phyloP scores from a whole-genome alignment of 2,329 filamentous ascomycete genomes.

The Fusarium sarcochroum region DNA sequence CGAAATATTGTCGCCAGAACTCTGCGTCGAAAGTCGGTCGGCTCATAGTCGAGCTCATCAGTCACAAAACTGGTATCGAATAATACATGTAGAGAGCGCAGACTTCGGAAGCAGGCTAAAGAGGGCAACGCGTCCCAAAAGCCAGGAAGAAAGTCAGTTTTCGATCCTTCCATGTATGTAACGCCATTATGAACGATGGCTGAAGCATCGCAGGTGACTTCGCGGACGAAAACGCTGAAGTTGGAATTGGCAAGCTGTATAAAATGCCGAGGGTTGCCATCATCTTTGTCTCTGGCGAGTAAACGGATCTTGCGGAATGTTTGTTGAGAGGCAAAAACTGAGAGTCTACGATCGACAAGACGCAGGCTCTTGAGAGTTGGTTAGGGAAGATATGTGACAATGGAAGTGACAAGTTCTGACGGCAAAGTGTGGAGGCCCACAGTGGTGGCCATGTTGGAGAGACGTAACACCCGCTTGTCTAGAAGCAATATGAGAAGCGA shows the following conservation, averaged over 20 bases:
- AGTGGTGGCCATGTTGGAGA: background rate
- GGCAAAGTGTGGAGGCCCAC: background rate
- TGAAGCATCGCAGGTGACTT: slow-evolving; percentile 1
- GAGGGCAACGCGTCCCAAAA: background rate
- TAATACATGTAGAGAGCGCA: background rate
- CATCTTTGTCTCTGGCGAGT: background rate
- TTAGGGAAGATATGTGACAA: background rate
- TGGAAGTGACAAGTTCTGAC: background rate
- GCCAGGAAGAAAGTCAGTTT: background rate
- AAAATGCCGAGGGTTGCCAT: background rate
- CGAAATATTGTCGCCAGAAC: background rate
- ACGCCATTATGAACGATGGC: background rate
- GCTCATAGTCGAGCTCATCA: rapidly evolving
- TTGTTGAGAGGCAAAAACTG: rapidly evolving
- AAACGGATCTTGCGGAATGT: background rate
- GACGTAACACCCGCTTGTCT: background rate
- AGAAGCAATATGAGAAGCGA: background rate
- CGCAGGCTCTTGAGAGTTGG: background rate
- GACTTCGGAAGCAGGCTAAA: background rate
- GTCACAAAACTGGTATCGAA: background rate
- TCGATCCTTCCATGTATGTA: background rate
- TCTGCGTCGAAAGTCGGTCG: rapidly evolving
- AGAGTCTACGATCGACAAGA: background rate
- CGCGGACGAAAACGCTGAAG: background rate
- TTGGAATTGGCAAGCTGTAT: background rate